phyloP scores from a whole-genome alignment of 2,329 filamentous ascomycete species.

The Claviceps quebecensis region DNA sequence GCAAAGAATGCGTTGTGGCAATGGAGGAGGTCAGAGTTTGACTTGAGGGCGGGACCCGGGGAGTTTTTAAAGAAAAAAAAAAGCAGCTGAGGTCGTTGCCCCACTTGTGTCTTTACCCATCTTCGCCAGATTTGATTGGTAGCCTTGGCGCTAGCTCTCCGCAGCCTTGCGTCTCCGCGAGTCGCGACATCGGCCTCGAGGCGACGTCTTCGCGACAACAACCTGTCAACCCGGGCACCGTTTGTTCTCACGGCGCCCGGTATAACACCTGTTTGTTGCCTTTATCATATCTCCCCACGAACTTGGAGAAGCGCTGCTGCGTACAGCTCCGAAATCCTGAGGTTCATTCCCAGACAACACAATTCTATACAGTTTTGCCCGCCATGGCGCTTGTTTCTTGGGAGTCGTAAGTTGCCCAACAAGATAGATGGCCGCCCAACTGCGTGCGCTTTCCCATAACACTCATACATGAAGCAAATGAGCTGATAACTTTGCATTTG shows the following conservation, averaged over 20 bases:
- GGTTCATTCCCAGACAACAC: neutral
- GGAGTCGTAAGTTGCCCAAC: conserved; percentile 5
- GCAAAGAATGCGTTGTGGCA: no score
- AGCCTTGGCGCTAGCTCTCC: no score
- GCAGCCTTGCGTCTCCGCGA: no score
- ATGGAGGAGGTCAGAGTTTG: neutral
- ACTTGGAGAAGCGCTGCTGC: neutral
- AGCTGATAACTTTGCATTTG: neutral
- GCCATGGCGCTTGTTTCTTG: conserved; percentile 7
- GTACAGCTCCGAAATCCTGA: neutral
- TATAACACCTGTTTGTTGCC: no score
- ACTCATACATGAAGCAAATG: neutral
- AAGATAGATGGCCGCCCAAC: neutral
- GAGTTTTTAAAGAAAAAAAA: neutral
- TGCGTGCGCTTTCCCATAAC: neutral
- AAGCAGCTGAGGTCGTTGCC: neutral
- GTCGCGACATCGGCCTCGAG: no score
- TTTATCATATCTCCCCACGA: neutral
- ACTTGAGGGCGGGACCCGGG: neutral
- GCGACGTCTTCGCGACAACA: no score
- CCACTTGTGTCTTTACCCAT: neutral
- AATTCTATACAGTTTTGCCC: neutral
- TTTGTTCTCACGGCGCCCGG: neutral
- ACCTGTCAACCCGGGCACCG: no score
- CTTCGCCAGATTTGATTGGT: no score